Percentiles rank a stretch among this genome's conserved stretches.
Evolutionary conservation across 139 green algal species (phyloP).

Genomic region (Tetraselmis striata): DNA sequence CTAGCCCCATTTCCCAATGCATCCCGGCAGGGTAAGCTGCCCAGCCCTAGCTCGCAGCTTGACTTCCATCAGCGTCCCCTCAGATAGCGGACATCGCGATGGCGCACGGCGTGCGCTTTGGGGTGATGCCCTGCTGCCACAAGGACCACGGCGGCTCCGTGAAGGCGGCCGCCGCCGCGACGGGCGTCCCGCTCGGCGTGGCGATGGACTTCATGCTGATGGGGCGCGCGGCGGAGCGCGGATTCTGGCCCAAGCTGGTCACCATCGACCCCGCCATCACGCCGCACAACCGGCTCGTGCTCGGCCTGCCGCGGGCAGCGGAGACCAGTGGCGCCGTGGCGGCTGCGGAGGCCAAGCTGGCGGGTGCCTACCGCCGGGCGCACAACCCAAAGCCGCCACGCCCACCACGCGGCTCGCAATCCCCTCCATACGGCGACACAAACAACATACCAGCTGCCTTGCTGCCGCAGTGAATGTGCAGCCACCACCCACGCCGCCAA

Average conservation of each 20-base stretch:
- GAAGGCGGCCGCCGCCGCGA: not conserved
- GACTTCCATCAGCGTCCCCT: too few relatives aligned
- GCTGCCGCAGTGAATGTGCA: too few relatives aligned
- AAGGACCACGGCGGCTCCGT: not conserved
- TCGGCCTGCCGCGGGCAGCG: not conserved
- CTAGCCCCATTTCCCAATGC: too few relatives aligned
- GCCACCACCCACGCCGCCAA: too few relatives aligned
- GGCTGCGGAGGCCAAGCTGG: not conserved
- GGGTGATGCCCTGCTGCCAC: not conserved
- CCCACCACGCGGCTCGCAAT: too few relatives aligned
- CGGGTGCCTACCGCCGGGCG: not conserved
- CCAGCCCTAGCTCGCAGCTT: too few relatives aligned
- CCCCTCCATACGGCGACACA: too few relatives aligned
- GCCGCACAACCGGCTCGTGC: not conserved
- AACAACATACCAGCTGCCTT: too few relatives aligned
- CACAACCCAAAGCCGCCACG: not conserved
- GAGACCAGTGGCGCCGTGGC: not conserved
- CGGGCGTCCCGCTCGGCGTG: not conserved
- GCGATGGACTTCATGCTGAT: not conserved
- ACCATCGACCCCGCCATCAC: not conserved
- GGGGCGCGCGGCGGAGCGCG: too few relatives aligned
- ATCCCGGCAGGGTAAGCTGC: too few relatives aligned
- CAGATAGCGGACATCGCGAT: not conserved
- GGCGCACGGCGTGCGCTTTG: not conserved
- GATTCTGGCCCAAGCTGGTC: not conserved